Evolutionary conservation across 208 protist species (phyloP).

Genomic region (Naegleria fowleri): DNA sequence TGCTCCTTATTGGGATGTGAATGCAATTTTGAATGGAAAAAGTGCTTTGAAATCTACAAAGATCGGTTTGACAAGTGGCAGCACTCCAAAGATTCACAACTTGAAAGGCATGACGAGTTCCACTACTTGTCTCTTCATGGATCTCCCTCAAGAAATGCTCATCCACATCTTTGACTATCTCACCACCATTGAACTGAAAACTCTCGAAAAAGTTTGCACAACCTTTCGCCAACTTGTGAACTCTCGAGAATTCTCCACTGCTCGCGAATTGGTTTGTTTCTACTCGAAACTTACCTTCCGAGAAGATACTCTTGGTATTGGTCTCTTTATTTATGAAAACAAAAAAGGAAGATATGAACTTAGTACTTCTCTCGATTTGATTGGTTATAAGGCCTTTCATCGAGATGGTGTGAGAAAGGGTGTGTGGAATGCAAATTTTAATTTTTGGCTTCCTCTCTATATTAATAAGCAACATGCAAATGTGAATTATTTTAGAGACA

Average conservation of each 20-base stretch:
- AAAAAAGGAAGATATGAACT: neutral
- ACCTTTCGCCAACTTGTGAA: neutral
- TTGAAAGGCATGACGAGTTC: no score
- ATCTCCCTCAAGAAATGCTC: neutral
- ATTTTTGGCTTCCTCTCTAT: slow-evolving; percentile 45
- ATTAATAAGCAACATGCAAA: slow-evolving; percentile 43
- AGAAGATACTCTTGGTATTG: slow-evolving; percentile 45
- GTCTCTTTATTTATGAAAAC: neutral
- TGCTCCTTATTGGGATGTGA: neutral
- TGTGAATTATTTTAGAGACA: neutral
- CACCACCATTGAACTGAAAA: neutral
- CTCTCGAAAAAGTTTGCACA: neutral
- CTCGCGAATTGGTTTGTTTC: slow-evolving; percentile 34
- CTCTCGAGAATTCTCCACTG: neutral
- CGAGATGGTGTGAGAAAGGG: slow-evolving; percentile 35
- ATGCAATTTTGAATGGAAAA: neutral
- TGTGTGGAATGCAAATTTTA: slow-evolving; percentile 33
- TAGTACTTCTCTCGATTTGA: neutral
- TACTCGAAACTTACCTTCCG: slow-evolving; percentile 33
- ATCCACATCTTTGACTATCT: neutral
- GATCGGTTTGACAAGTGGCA: no score
- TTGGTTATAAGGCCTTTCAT: slow-evolving; percentile 20
- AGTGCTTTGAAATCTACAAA: no score
- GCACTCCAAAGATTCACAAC: no score
- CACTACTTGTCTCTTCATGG: neutral